Evolutionary conservation across 805 yeast genomes (phyloP), one percentile per base, ranked within the genome.

Genomic region (Clavispora phyllophila): DNA sequence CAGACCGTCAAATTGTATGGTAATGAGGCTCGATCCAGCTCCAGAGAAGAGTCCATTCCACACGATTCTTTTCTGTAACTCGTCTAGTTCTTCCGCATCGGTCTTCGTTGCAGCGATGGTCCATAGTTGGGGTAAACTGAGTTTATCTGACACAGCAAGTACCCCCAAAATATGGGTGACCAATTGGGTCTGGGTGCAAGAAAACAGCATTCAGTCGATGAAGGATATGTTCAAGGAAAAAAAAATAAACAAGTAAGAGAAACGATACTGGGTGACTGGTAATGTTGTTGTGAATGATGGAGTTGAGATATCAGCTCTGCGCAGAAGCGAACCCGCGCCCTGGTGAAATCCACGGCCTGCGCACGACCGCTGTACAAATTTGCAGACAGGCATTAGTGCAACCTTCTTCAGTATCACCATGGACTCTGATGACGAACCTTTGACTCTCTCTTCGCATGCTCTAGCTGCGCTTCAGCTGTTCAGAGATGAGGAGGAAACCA

Each of bases 401-500:
- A 5, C 23, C 5, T 27, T 8, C 15, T 13, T 13, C 15, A 15
- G 12, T 20, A 29, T 3, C 7, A 29, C 4, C 19, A 68, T 64
- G 66, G 70, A 65, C 40, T 66, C 68, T 2, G 73, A 70, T 51
- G 73, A 66, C 55, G 74, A 66, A 41, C 57, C 60, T n/a, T 61
- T 78, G 26, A 58, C 70, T 2, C 61, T 78, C 35, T 76, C 81
- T 1, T 61, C 73, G 2, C 65, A 67, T 48, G 72, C 82, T 6
- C 57, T 78, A 43, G 80, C 76, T 4, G 82, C 82, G 1, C 64
- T 78, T 39, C 79, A 75, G 49, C 84, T 82, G 55, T 89, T 88
- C 56, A 75, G 71, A 52, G 62, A 63, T 33, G 88, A 89, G 55
- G 87, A 88, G 56, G 59, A 70, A 19, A 70, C 72, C 36, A 72